phyloP scores from a whole-genome alignment of 305 asterid genomes.

The Plantago rigida region DNA sequence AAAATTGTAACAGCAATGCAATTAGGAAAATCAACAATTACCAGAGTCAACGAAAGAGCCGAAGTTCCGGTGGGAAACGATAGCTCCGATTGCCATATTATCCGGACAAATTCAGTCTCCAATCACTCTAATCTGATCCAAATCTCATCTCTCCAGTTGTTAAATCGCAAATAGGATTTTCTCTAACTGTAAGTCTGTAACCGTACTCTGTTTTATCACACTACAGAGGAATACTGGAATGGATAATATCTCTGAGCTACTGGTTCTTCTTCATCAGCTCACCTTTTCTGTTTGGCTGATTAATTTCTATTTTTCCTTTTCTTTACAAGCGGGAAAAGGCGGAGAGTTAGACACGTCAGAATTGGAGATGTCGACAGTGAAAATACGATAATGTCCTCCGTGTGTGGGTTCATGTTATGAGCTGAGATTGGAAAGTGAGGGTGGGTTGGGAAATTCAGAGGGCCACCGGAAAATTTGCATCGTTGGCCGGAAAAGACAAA shows the following conservation, averaged over 20 bases:
- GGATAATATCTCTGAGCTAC: constrained; percentile 27
- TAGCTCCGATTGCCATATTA: constrained; percentile 70
- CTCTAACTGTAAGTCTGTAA: not conserved
- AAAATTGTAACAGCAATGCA: not conserved
- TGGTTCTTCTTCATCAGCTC: constrained; percentile 25
- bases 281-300: constrained; percentile 19
- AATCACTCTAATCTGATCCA: not conserved
- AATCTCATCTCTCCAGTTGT: constrained; percentile 14
- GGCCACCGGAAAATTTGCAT: not conserved
- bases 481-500: not conserved
- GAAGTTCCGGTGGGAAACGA: constrained; percentile 65
- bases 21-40: constrained; percentile 9
- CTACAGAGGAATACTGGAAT: not conserved
- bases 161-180: not conserved
- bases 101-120: constrained; percentile 23
- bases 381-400: constrained; percentile 19
- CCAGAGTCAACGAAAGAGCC: constrained; percentile 47
- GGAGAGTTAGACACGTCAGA: constrained; percentile 37
- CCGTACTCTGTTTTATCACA: constrained; percentile 16
- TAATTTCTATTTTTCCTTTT: constrained; percentile 23
- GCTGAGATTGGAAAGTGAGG: not conserved
- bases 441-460: not conserved
- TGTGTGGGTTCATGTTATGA: not conserved
- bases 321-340: constrained; percentile 23
- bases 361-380: not conserved